Percentiles rank a stretch among this genome's conserved stretches.
Evolutionary conservation across 148 eudicot genomes (phyloP).

Genomic region (Mesembryanthemum crystallinum): DNA sequence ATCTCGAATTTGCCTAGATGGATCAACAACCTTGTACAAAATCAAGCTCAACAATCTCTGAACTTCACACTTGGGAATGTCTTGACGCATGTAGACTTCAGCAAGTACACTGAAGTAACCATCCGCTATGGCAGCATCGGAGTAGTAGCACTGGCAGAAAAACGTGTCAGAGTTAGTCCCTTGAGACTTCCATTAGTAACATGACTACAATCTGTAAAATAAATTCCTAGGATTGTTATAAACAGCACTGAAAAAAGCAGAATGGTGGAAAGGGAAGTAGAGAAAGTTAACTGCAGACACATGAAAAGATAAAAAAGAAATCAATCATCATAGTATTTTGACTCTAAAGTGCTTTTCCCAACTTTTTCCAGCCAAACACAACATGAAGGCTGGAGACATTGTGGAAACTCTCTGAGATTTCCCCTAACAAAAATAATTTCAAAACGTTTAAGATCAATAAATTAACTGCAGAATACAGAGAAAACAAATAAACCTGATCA

Average conservation of each 20-base stretch:
- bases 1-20: slow-evolving; percentile 97
- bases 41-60: slow-evolving; percentile 94
- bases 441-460: background rate
- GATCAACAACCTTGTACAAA: slow-evolving; percentile 97
- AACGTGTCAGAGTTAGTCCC: background rate
- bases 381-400: background rate
- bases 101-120: slow-evolving; percentile 99
- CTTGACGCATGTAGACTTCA: slow-evolving; percentile 99
- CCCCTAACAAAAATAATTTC: background rate
- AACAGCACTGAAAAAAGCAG: background rate
- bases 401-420: background rate
- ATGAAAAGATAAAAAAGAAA: background rate
- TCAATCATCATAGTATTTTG: background rate
- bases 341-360: background rate
- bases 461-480: background rate
- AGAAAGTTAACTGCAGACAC: background rate
- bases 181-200: background rate
- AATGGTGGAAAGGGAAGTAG: background rate
- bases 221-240: background rate
- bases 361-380: background rate
- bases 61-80: slow-evolving; percentile 97
- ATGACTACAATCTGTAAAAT: background rate
- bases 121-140: slow-evolving; percentile 98
- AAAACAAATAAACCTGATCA: slow-evolving; percentile 66
- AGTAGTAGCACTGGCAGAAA: slow-evolving; percentile 77